phyloP scores from a whole-genome alignment of 2,329 filamentous ascomycete genomes.

The Penicillium italicum region DNA sequence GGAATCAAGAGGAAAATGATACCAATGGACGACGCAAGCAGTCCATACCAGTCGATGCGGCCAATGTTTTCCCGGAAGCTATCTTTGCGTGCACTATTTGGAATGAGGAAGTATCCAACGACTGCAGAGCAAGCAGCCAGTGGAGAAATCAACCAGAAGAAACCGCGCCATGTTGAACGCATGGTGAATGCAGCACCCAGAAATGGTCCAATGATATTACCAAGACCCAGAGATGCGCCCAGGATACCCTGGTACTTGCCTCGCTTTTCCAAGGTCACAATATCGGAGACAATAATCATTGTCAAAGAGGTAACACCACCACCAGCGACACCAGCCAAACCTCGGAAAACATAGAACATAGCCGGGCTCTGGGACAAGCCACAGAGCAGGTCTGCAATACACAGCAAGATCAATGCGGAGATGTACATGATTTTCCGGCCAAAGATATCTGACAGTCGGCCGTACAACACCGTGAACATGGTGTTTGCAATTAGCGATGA shows the following conservation, averaged over 20 bases:
- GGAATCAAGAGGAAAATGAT: constrained; percentile 62
- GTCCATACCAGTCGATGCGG: constrained; percentile 59
- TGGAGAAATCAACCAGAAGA: constrained; percentile 53
- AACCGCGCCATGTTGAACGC: constrained; percentile 44
- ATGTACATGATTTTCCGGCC: constrained; percentile 59
- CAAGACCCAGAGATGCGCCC: constrained; percentile 44
- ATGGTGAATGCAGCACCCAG: constrained; percentile 47
- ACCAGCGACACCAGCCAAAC: constrained; percentile 58
- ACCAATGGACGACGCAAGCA: constrained; percentile 53
- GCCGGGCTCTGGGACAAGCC: constrained; percentile 54
- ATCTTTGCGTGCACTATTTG: constrained; percentile 49
- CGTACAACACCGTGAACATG: constrained; percentile 63
- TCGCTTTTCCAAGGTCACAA: constrained; percentile 57
- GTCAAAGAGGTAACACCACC: constrained; percentile 58
- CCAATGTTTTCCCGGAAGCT: constrained; percentile 48
- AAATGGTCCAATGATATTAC: constrained; percentile 48
- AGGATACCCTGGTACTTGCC: constrained; percentile 54
- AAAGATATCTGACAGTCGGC: constrained; percentile 59
- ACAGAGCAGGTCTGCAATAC: constrained; percentile 57
- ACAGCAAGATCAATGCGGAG: constrained; percentile 51
- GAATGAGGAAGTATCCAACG: constrained; percentile 51
- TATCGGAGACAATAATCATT: constrained; percentile 61
- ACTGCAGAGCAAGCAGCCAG: constrained; percentile 48
- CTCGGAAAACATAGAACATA: constrained; percentile 61
- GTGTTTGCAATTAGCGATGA: constrained; percentile 66